phyloP scores from a whole-genome alignment of 441 rosid species.

The Populus hybrid region DNA sequence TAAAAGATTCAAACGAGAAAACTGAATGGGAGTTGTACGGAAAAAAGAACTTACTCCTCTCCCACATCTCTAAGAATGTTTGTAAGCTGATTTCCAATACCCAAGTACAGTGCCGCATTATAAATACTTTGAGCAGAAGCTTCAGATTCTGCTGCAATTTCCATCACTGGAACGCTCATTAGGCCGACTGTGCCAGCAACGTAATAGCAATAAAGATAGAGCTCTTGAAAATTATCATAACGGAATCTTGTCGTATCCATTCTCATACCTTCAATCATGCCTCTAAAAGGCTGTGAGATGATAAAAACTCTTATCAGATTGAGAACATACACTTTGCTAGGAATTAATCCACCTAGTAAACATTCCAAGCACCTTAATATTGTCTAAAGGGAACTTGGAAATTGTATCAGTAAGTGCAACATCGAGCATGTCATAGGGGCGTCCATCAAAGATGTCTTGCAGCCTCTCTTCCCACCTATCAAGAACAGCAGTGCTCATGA shows the following conservation, averaged over 20 bases:
- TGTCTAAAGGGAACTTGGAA: constrained; percentile 50
- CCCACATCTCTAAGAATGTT: constrained; percentile 64
- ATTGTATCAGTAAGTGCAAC: constrained; percentile 58
- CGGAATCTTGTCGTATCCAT: constrained; percentile 48
- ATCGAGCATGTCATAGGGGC: constrained; percentile 59
- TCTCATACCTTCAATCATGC: constrained; percentile 71
- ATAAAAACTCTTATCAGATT: neutral
- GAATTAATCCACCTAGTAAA: neutral
- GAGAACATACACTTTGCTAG: neutral
- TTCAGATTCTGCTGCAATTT: constrained; percentile 41
- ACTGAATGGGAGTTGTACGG: neutral
- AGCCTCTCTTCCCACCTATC: constrained; percentile 62
- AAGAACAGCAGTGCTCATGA: constrained; percentile 44
- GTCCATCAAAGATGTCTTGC: constrained; percentile 50
- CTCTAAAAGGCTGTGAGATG: constrained; percentile 47
- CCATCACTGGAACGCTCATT: constrained; percentile 66
- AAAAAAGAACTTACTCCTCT: constrained; percentile 49
- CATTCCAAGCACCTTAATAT: constrained; percentile 36
- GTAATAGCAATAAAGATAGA: constrained; percentile 49
- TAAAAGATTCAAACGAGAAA: neutral
- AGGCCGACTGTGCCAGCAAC: constrained; percentile 58
- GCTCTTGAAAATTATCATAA: constrained; percentile 51
- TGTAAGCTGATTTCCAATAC: constrained; percentile 55
- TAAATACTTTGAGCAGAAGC: constrained; percentile 35
- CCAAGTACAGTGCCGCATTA: constrained; percentile 46